These are phyloP conservation scores for Craterostigma plantagineum DNA, from an alignment of 257 asterid genomes.

Conservation along the genomic window DNA sequence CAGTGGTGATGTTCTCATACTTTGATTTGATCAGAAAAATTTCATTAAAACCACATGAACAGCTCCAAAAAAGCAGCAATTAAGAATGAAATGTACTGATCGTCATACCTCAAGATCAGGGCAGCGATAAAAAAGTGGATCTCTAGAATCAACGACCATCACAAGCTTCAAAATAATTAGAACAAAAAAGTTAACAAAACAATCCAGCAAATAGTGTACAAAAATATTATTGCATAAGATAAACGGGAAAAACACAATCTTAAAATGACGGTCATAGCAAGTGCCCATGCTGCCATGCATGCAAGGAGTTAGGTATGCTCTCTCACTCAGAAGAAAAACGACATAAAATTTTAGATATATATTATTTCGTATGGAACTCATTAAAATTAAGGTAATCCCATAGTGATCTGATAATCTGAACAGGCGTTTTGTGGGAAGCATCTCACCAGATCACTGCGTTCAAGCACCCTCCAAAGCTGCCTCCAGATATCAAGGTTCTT, in stretches of 20 bases:
- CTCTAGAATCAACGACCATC: constrained; percentile 97
- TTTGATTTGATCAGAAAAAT: neutral
- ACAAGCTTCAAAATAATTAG: constrained; percentile 35
- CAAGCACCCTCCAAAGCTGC: constrained; percentile 99
- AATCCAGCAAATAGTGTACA: constrained; percentile 11
- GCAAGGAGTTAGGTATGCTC: neutral
- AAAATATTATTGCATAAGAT: neutral
- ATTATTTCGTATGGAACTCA: too few species aligned
- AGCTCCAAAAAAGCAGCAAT: too few species aligned
- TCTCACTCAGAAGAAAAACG: too few species aligned
- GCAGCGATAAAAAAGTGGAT: constrained; percentile 92
- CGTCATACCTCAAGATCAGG: constrained; percentile 84
- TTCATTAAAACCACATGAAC: too few species aligned
- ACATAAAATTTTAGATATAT: too few species aligned
- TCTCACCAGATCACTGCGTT: constrained; percentile 96
- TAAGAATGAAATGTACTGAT: too few species aligned
- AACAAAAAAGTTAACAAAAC: neutral
- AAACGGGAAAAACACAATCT: constrained; percentile 2
- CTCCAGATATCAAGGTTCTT: constrained; percentile 98
- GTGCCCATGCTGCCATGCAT: neutral
- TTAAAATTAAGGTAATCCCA: too few species aligned
- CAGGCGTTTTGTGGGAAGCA: neutral
- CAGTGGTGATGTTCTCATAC: neutral
- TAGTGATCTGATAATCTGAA: too few species aligned
- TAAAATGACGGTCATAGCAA: neutral